Conservation (phyloP, 2,329 filamentous ascomycete genomes). For the Fusarium siculi region DNA sequence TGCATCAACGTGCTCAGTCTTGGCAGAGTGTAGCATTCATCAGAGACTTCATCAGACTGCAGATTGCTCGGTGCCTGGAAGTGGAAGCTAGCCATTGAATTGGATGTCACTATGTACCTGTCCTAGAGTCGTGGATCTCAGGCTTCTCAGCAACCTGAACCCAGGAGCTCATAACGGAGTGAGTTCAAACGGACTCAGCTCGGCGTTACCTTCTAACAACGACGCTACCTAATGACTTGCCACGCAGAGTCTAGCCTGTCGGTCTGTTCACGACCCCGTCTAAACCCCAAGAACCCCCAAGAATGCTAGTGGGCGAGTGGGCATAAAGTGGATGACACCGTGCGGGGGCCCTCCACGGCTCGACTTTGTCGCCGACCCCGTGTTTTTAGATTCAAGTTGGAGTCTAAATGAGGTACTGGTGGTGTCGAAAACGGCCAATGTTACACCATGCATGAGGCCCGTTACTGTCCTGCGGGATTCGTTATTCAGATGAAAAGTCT, state of each 20-base stretch:
- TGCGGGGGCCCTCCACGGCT: slow-evolving; percentile 28
- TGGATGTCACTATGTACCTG: slow-evolving; percentile 16
- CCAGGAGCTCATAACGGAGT: neutral
- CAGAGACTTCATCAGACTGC: neutral
- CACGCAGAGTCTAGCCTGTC: slow-evolving; percentile 20
- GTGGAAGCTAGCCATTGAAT: slow-evolving; percentile 1
- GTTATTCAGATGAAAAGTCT: slow-evolving; percentile 2
- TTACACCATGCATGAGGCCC: slow-evolving; percentile 14
- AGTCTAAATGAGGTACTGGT: slow-evolving; percentile 5
- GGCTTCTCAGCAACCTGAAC: slow-evolving; percentile 9
- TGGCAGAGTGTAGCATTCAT: slow-evolving; percentile 10
- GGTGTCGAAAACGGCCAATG: slow-evolving; percentile 25
- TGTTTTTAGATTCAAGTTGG: slow-evolving; percentile 23
- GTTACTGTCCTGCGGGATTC: slow-evolving; percentile 3
- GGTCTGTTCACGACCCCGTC: slow-evolving; percentile 20
- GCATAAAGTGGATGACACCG: neutral
- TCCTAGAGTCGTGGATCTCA: slow-evolving; percentile 6
- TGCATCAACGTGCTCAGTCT: slow-evolving; percentile 14
- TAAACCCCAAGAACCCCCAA: slow-evolving; percentile 35
- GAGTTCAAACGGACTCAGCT: slow-evolving; percentile 26
- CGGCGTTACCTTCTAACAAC: slow-evolving; percentile 31
- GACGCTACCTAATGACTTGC: slow-evolving; percentile 22
- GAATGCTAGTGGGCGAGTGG: slow-evolving; percentile 13
- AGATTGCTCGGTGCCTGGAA: slow-evolving; percentile 17
- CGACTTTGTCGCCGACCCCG: slow-evolving; percentile 35